phyloP scores from a whole-genome alignment of 306 rosid species.

The Alnus rubra region DNA sequence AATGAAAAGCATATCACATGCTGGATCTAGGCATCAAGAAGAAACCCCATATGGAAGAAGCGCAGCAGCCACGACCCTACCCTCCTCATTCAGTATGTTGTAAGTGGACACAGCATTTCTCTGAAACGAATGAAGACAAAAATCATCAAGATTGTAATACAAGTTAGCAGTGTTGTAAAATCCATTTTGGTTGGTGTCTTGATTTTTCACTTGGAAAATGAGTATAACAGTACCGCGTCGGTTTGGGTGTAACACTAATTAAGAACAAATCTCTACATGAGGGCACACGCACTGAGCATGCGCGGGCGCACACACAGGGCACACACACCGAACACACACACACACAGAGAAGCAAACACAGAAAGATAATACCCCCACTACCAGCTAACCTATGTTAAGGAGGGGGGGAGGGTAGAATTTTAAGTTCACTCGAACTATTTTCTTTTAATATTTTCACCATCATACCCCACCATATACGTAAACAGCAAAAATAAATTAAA shows the following conservation, averaged over 20 bases:
- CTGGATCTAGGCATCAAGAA: constrained; percentile 44
- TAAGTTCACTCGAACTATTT: background rate
- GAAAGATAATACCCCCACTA: background rate
- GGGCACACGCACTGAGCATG: background rate
- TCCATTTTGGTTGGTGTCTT: constrained; percentile 20
- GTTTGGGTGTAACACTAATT: background rate
- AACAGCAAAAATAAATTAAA: no score
- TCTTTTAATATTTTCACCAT: no score
- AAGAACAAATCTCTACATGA: background rate
- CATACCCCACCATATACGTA: no score
- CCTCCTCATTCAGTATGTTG: constrained; percentile 94
- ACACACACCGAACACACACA: no score
- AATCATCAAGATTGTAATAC: constrained; percentile 20
- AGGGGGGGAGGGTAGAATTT: no score
- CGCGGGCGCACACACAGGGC: no score
- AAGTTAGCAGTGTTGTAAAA: constrained; percentile 6
- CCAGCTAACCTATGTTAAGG: background rate
- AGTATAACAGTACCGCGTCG: background rate
- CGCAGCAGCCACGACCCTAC: constrained; percentile 92
- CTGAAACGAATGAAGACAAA: constrained; percentile 35
- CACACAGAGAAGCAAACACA: background rate
- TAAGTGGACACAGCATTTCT: constrained; percentile 85
- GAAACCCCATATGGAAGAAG: constrained; percentile 73
- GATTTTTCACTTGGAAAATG: constrained; percentile 8
- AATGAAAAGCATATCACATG: background rate